A percentile compares a stretch with the other conserved stretches of the same genome.
Evolutionary conservation across 331 rosid genomes (phyloP).

Genomic region (Acacia pycnantha): DNA sequence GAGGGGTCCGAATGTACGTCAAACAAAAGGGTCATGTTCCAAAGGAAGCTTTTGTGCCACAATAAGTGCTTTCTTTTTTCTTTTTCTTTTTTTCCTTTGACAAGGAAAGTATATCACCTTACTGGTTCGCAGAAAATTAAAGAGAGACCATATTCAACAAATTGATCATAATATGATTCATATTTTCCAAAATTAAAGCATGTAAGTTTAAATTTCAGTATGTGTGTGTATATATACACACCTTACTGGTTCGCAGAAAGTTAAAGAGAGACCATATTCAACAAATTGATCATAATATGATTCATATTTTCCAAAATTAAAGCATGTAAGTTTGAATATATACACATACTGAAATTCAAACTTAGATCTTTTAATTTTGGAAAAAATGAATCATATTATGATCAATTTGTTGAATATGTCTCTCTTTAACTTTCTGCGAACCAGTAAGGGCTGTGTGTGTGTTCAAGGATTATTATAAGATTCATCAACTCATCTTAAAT

Average conservation of each 20-base stretch:
- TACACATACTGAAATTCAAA: not conserved
- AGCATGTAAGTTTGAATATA: not conserved
- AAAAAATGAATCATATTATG: not conserved
- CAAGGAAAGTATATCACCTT: not conserved
- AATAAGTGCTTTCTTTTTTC: not conserved
- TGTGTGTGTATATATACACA: no score
- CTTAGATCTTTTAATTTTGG: not conserved
- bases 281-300: not conserved
- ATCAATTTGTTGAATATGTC: not conserved
- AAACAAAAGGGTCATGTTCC: not conserved
- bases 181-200: not conserved
- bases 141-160: not conserved
- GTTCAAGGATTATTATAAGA: not conserved
- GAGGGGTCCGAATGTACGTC: conserved; percentile 1
- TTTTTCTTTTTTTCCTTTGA: not conserved
- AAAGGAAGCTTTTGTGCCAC: not conserved
- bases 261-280: no score
- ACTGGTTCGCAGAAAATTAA: not conserved
- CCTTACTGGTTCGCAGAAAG: no score
- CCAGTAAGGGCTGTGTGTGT: not conserved
- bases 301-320: not conserved
- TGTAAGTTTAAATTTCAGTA: not conserved
- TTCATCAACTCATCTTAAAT: no score
- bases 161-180: not conserved
- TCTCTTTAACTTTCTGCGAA: not conserved